Conservation (phyloP, 2,329 filamentous ascomycete species). For the Alternaria sp. region DNA sequence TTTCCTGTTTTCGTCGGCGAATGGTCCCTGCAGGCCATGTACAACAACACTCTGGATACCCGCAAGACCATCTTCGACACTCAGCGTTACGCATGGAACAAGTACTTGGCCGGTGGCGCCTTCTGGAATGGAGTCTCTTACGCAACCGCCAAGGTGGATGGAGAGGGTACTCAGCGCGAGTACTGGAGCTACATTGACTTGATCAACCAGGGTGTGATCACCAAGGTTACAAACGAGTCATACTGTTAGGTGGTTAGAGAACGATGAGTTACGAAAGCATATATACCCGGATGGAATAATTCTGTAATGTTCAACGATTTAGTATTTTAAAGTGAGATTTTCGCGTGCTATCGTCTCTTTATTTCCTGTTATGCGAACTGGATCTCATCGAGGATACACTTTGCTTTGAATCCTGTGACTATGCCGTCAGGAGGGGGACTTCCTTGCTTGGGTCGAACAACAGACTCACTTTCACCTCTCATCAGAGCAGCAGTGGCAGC, state of each 20-base stretch:
- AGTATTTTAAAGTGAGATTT: background rate
- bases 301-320: background rate
- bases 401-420: background rate
- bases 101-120: slow-evolving; percentile 8
- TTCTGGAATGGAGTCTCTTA: slow-evolving; percentile 13
- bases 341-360: background rate
- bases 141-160: slow-evolving; percentile 9
- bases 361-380: background rate
- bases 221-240: background rate
- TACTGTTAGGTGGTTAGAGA: background rate
- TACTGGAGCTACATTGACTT: slow-evolving; percentile 18
- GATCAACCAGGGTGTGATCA: slow-evolving; percentile 8
- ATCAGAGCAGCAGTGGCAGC: background rate
- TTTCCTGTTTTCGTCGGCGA: slow-evolving; percentile 20
- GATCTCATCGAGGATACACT: background rate
- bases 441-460: background rate
- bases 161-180: slow-evolving; percentile 18
- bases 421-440: background rate
- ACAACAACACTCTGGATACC: slow-evolving; percentile 9
- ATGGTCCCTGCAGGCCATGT: slow-evolving; percentile 15
- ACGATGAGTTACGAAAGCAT: background rate
- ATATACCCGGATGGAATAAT: background rate
- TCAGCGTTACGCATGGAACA: slow-evolving; percentile 13
- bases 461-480: background rate
- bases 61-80: slow-evolving; percentile 15